These are phyloP conservation scores for Osmozyma mogii DNA, from an alignment of 805 yeast species.

Conservation along the genomic window DNA sequence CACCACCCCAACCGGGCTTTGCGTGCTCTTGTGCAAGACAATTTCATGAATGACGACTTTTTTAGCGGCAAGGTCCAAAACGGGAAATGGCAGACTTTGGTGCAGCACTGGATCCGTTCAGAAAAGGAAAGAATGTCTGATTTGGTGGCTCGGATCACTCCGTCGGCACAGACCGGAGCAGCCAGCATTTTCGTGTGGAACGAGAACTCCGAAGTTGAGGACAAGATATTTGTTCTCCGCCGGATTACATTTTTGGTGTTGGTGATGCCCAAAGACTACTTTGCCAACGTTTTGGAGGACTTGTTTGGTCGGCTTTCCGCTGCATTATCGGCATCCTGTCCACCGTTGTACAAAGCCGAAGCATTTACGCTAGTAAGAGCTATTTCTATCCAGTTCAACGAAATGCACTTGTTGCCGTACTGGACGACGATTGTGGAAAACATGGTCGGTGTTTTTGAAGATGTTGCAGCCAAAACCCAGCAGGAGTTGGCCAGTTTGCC, in stretches of 20 bases:
- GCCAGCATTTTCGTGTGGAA: constrained; percentile 67
- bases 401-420: constrained; percentile 53
- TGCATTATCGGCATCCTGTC: constrained; percentile 24
- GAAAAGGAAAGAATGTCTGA: constrained; percentile 59
- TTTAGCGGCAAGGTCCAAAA: constrained; percentile 24
- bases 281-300: constrained; percentile 44
- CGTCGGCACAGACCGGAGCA: constrained; percentile 33
- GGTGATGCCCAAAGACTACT: constrained; percentile 52
- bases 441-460: constrained; percentile 44
- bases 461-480: constrained; percentile 18
- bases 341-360: constrained; percentile 30
- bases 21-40: constrained; percentile 58
- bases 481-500: constrained; percentile 22
- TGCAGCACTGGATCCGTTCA: constrained; percentile 54
- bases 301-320: constrained; percentile 29
- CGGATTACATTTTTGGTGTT: constrained; percentile 59
- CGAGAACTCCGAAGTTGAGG: constrained; percentile 51
- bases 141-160: constrained; percentile 28
- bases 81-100: constrained; percentile 47
- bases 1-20: constrained; percentile 43
- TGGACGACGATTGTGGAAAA: constrained; percentile 67
- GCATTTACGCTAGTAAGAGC: constrained; percentile 57
- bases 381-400: constrained; percentile 52
- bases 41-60: constrained; percentile 53
- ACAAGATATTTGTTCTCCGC: constrained; percentile 45